Conservation (phyloP, 2,329 filamentous ascomycete genomes). For the Sarocladiaceae sp. region DNA sequence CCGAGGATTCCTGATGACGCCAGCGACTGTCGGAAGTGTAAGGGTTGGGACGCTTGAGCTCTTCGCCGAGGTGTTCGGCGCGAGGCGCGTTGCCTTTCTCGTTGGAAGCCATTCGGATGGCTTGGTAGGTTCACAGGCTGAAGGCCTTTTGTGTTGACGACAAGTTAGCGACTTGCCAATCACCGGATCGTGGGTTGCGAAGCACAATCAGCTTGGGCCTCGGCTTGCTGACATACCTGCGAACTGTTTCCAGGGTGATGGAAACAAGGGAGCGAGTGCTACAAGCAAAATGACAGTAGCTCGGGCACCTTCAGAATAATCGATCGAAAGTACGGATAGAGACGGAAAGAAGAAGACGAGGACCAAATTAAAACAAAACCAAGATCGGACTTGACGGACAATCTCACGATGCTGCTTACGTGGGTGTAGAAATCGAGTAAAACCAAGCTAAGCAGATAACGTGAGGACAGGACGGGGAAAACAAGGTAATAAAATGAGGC, state of each 20-base stretch:
- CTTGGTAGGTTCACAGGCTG: neutral
- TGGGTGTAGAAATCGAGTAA: neutral
- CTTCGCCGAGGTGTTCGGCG: conserved; percentile 16
- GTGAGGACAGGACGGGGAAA: neutral
- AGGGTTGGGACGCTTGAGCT: conserved; percentile 39
- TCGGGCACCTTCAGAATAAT: neutral
- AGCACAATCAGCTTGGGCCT: neutral
- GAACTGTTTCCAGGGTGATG: neutral
- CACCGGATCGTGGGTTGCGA: neutral
- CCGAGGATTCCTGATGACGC: conserved; percentile 60
- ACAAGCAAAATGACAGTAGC: neutral
- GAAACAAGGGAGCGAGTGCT: neutral
- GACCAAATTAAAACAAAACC: neutral
- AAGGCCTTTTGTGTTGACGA: neutral
- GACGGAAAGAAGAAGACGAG: neutral
- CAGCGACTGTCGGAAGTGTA: conserved; percentile 54
- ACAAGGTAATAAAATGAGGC: conserved; percentile 8
- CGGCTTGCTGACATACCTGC: neutral
- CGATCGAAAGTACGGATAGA: neutral
- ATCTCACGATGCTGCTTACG: neutral
- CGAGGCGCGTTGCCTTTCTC: neutral
- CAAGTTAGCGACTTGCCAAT: neutral
- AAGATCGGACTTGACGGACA: neutral
- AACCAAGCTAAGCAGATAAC: neutral
- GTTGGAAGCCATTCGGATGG: neutral